These are phyloP conservation scores for Hymenotorrendiella dingleyae DNA, from an alignment of 2,329 filamentous ascomycete species.

Conservation along the genomic window DNA sequence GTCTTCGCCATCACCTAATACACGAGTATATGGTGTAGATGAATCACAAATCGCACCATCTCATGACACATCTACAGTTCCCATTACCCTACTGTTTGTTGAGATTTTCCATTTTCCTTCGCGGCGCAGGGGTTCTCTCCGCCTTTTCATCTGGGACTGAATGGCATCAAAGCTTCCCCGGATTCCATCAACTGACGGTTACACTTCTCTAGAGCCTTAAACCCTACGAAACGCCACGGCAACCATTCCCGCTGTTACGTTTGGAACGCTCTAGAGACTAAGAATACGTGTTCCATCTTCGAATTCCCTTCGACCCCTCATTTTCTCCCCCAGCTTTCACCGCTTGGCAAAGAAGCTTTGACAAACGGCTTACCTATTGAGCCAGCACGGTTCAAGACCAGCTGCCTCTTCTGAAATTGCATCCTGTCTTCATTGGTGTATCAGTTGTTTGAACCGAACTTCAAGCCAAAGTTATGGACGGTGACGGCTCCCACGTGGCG, in stretches of 20 bases:
- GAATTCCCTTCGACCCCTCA: too few species aligned
- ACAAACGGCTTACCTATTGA: not conserved
- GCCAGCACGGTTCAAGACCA: not conserved
- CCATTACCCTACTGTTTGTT: slow-evolving; percentile 15
- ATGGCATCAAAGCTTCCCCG: slow-evolving; percentile 18
- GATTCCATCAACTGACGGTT: slow-evolving; percentile 20
- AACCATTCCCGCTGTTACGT: too few species aligned
- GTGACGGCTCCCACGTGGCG: slow-evolving; percentile 18
- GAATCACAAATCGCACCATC: slow-evolving; percentile 13
- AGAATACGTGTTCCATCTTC: too few species aligned
- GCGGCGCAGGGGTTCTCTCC: slow-evolving; percentile 3
- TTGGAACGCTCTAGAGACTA: too few species aligned
- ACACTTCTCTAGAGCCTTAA: slow-evolving; percentile 2
- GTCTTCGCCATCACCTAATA: not conserved
- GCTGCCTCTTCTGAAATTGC: slow-evolving; percentile 11
- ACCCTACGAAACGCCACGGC: not conserved
- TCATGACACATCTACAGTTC: slow-evolving; percentile 27
- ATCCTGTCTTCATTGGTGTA: not conserved
- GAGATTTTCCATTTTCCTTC: slow-evolving; percentile 18
- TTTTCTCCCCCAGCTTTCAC: not conserved
- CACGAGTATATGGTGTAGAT: not conserved
- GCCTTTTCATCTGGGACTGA: not conserved
- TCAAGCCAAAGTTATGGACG: slow-evolving; percentile 3
- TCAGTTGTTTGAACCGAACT: too few species aligned
- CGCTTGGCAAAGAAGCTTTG: not conserved